Conservation (phyloP, 1,284 basidiomycete genomes). For the Microbotryomycetes sp. region DNA sequence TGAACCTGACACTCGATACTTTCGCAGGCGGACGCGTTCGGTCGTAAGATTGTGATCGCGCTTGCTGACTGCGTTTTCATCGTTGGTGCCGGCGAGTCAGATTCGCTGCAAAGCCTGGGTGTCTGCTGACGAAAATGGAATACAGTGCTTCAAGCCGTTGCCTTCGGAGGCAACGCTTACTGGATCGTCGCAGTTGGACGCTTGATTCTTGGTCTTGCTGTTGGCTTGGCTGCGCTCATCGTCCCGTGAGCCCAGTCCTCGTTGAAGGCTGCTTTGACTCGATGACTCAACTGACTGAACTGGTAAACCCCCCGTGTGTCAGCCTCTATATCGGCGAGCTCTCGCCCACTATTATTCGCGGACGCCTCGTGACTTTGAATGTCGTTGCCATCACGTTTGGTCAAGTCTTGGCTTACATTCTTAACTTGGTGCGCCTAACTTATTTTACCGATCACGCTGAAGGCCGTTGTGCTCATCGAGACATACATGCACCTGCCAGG, state of each 20-base stretch:
- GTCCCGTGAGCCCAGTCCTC: slow-evolving; percentile 9
- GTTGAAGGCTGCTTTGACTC: neutral
- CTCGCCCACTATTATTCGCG: slow-evolving; percentile 62
- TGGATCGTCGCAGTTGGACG: slow-evolving; percentile 66
- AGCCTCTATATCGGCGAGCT: slow-evolving; percentile 78
- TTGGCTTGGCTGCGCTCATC: slow-evolving; percentile 38
- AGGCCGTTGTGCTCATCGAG: slow-evolving; percentile 46
- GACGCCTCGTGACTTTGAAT: slow-evolving; percentile 59
- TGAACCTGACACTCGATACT: neutral
- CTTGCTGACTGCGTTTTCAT: slow-evolving; percentile 70
- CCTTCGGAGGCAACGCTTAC: slow-evolving; percentile 54
- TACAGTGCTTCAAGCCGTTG: slow-evolving; percentile 53
- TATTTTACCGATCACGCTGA: no score
- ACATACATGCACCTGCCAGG: slow-evolving; percentile 54
- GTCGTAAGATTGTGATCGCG: slow-evolving; percentile 52
- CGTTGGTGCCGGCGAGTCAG: slow-evolving; percentile 51
- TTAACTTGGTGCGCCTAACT: slow-evolving; percentile 50
- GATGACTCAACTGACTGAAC: no score
- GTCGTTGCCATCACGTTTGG: slow-evolving; percentile 37
- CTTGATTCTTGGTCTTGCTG: slow-evolving; percentile 60
- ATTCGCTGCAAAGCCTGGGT: no score
- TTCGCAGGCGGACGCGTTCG: slow-evolving; percentile 27
- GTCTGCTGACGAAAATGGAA: no score
- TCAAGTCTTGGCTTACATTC: slow-evolving; percentile 41
- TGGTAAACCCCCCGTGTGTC: slow-evolving; percentile 46